Evolutionary conservation across 202 grass and related monocot species (phyloP).

Genomic region (Elaeis oleifera): DNA sequence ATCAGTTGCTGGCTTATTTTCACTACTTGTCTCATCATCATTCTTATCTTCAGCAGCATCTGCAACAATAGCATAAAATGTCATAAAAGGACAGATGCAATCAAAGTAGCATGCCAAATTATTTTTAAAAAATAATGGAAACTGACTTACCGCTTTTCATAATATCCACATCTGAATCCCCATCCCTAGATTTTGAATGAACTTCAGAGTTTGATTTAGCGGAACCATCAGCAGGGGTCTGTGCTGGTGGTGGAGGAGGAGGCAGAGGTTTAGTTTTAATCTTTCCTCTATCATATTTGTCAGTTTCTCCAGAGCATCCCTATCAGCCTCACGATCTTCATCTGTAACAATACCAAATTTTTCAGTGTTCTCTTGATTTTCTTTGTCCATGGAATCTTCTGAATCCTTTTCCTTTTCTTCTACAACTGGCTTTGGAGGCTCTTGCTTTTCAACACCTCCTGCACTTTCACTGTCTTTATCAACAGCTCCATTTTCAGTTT

Average conservation of each 20-base stretch:
- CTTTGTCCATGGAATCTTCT: slow-evolving; percentile 42
- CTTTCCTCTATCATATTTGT: slow-evolving; percentile 76
- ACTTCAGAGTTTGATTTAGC: slow-evolving; percentile 23
- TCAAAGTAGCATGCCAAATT: too few relatives aligned
- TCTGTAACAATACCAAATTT: slow-evolving; percentile 80
- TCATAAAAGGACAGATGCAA: too few relatives aligned
- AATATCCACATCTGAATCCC: slow-evolving; percentile 48
- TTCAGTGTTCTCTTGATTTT: slow-evolving; percentile 39
- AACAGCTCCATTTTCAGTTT: slow-evolving; percentile 35
- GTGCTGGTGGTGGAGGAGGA: slow-evolving; percentile 40
- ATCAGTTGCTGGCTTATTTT: slow-evolving; percentile 55
- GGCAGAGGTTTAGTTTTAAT: slow-evolving; percentile 66
- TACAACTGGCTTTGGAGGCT: slow-evolving; percentile 30
- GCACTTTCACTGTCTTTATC: slow-evolving; percentile 25
- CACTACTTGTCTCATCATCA: slow-evolving; percentile 34
- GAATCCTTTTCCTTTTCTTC: slow-evolving; percentile 48
- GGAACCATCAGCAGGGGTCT: slow-evolving; percentile 34
- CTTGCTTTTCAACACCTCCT: slow-evolving; percentile 32
- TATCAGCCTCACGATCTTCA: slow-evolving; percentile 68
- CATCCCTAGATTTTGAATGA: slow-evolving; percentile 48
- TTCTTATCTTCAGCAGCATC: slow-evolving; percentile 60
- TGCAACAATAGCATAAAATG: slow-evolving; percentile 20
- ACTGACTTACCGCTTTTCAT: slow-evolving; percentile 43
- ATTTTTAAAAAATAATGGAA: not conserved
- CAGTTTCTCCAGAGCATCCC: slow-evolving; percentile 47